Percentiles rank a stretch among this genome's conserved stretches.
phyloP scores from a whole-genome alignment of 129 eudicot genomes.

The Pittosporum tobira region DNA sequence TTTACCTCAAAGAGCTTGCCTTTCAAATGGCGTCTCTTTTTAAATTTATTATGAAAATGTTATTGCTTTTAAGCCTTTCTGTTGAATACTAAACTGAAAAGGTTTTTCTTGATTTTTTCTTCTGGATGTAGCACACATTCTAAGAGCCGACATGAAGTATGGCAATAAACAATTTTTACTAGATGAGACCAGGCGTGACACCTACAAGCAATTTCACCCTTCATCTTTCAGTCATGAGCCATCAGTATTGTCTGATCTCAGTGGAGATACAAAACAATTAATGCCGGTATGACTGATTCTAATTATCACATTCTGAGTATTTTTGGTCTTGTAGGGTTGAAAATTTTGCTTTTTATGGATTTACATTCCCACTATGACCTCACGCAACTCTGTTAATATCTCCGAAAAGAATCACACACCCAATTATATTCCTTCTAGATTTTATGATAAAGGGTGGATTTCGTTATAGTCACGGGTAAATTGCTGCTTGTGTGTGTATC shows the following conservation, averaged over 20 bases:
- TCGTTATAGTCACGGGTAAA: not conserved
- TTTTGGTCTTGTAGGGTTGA: not conserved
- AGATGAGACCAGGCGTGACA: slow-evolving; percentile 77
- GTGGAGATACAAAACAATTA: slow-evolving; percentile 58
- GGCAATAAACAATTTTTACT: slow-evolving; percentile 60
- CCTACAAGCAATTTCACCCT: slow-evolving; percentile 59
- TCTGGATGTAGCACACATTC: slow-evolving; percentile 42
- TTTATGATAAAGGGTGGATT: not conserved
- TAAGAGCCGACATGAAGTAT: slow-evolving; percentile 75
- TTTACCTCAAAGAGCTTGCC: too few species aligned
- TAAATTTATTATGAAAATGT: not conserved
- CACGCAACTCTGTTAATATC: not conserved
- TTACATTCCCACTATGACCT: not conserved
- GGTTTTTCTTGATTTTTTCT: slow-evolving; percentile 3
- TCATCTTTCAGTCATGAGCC: slow-evolving; percentile 23
- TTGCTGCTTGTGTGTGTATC: too few species aligned
- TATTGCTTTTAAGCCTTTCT: not conserved
- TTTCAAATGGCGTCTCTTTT: not conserved
- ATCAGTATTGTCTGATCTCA: slow-evolving; percentile 36
- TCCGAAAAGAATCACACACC: not conserved
- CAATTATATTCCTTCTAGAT: not conserved
- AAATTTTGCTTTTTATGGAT: not conserved
- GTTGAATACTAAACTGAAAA: slow-evolving; percentile 3
- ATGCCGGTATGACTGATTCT: slow-evolving; percentile 42
- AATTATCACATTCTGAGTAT: not conserved